Percentiles rank a stretch among this genome's conserved stretches.
phyloP scores from a whole-genome alignment of 2,329 filamentous ascomycete genomes.

The Pseudocercospora fuligena region DNA sequence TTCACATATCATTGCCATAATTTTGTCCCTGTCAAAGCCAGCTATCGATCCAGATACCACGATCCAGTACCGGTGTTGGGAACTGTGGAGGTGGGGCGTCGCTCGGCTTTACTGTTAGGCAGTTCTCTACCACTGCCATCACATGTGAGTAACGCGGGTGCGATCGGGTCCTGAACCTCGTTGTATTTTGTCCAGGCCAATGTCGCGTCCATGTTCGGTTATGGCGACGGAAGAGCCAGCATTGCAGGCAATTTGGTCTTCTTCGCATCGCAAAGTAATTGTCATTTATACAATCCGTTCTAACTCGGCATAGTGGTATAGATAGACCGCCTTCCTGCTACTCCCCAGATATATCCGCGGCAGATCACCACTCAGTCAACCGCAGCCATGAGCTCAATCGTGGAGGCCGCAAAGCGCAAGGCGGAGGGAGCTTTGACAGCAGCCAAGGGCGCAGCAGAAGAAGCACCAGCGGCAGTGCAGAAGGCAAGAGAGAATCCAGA shows the following conservation, averaged over 20 bases:
- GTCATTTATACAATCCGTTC: neutral
- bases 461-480: constrained; percentile 40
- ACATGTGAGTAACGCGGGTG: constrained; percentile 24
- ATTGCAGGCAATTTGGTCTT: constrained; percentile 13
- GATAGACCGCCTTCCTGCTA: constrained; percentile 3
- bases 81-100: neutral
- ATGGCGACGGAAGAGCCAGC: constrained; percentile 6
- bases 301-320: constrained; percentile 6
- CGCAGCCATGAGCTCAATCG: constrained; percentile 40
- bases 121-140: constrained; percentile 16
- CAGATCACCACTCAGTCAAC: neutral
- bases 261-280: neutral
- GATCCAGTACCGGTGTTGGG: constrained; percentile 5
- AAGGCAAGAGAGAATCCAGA: constrained; percentile 53
- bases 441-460: constrained; percentile 40
- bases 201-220: constrained; percentile 9
- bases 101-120: constrained; percentile 21
- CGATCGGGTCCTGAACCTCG: constrained; percentile 17
- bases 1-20: constrained; percentile 3
- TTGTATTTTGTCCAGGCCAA: constrained; percentile 2
- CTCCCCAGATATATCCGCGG: neutral
- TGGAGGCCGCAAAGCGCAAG: constrained; percentile 50
- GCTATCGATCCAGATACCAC: constrained; percentile 6
- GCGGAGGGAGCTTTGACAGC: constrained; percentile 37
- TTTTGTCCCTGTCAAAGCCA: constrained; percentile 1